Evolutionary conservation across 2,329 filamentous ascomycete genomes (phyloP).

Genomic region (Aspergillus persii): DNA sequence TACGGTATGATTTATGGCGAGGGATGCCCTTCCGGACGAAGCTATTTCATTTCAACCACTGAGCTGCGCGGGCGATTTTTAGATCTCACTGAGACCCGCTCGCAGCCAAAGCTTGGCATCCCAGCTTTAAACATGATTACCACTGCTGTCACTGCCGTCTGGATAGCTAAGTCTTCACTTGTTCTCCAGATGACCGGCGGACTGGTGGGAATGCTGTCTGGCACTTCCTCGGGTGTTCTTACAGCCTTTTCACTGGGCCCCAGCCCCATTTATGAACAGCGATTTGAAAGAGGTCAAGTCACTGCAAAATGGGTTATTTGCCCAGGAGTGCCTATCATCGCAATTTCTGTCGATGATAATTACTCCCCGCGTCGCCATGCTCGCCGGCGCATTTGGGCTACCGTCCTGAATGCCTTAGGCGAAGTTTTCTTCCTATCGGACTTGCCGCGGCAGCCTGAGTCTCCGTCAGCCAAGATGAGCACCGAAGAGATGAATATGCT

Average conservation of each 20-base stretch:
- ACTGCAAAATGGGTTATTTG: constrained; percentile 87
- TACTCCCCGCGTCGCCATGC: constrained; percentile 70
- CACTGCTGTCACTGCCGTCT: constrained; percentile 75
- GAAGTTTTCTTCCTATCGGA: constrained; percentile 84
- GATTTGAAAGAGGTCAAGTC: constrained; percentile 70
- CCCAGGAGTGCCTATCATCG: constrained; percentile 87
- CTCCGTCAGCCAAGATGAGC: constrained; percentile 45
- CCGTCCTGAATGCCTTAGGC: constrained; percentile 87
- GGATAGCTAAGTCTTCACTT: constrained; percentile 80
- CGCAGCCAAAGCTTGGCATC: constrained; percentile 68
- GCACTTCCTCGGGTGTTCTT: constrained; percentile 78
- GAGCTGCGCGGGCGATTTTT: constrained; percentile 78
- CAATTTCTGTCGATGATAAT: constrained; percentile 77
- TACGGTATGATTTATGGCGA: constrained; percentile 84
- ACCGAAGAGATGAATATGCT: constrained; percentile 58
- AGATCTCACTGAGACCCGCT: constrained; percentile 57
- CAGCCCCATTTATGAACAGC: constrained; percentile 57
- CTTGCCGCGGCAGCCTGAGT: constrained; percentile 58
- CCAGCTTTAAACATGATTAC: constrained; percentile 68
- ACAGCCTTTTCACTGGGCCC: constrained; percentile 75
- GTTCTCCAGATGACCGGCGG: constrained; percentile 72
- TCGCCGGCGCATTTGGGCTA: constrained; percentile 78
- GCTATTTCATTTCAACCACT: constrained; percentile 71
- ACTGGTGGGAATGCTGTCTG: constrained; percentile 76
- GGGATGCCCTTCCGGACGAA: constrained; percentile 77